Conservation (phyloP, 805 yeast genomes). For the Lipomyces anomalus region DNA sequence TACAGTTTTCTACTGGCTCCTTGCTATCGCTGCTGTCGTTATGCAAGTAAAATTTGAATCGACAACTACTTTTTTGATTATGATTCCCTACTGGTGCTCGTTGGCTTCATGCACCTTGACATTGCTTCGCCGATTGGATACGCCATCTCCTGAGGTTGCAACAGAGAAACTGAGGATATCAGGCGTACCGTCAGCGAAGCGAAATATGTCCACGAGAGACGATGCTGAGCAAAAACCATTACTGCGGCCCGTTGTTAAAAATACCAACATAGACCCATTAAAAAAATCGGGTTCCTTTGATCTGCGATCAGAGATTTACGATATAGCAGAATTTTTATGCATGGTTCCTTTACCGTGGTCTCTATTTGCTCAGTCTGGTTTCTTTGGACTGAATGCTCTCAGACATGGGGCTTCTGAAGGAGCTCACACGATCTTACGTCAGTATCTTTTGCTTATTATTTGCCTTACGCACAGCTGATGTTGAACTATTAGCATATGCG, state of each 20-base stretch:
- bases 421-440: conserved; percentile 7
- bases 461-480: neutral
- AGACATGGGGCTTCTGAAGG: conserved; percentile 18
- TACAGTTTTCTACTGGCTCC: conserved; percentile 8
- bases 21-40: conserved; percentile 2
- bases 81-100: conserved; percentile 10
- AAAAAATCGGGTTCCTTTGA: too few species aligned
- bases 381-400: conserved; percentile 9
- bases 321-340: conserved; percentile 7
- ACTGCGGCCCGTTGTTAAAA: too few species aligned
- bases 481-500: conserved; percentile 5
- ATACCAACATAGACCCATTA: too few species aligned
- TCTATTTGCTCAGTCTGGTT: conserved; percentile 1
- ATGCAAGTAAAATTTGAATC: neutral
- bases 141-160: too few species aligned
- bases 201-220: too few species aligned
- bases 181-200: too few species aligned
- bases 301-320: too few species aligned
- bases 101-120: too few species aligned
- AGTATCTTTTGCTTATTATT: neutral
- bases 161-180: too few species aligned
- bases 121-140: too few species aligned
- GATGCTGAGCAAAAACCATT: too few species aligned
- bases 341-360: conserved; percentile 7
- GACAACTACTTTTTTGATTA: conserved; percentile 11